A percentile compares a stretch with the other conserved stretches of the same genome.
Conservation (phyloP, 352 stramenopile species). For the Pythium vanterpoolii region DNA sequence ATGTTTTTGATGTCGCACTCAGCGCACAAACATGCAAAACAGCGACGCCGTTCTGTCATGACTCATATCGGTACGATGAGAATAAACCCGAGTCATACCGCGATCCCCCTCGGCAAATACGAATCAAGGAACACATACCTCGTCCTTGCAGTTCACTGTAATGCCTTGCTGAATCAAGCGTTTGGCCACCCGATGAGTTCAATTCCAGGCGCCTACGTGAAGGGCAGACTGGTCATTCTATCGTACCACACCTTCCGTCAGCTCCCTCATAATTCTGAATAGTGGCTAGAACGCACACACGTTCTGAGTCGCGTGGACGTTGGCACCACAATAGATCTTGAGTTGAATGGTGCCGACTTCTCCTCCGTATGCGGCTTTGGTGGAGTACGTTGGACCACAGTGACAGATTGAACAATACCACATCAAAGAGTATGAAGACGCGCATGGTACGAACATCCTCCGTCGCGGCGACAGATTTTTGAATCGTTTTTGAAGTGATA, state of each 20-base stretch:
- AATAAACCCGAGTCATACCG: no score
- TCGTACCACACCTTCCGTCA: not conserved
- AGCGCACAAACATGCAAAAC: not conserved
- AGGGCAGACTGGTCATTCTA: not conserved
- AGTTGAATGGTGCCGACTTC: not conserved
- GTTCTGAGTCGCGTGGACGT: not conserved
- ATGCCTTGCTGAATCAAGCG: not conserved
- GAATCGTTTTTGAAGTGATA: no score
- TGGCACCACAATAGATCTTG: not conserved
- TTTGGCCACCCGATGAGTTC: not conserved
- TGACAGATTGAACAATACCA: no score
- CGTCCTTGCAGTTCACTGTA: not conserved
- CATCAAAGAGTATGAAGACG: no score
- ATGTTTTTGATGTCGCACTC: not conserved
- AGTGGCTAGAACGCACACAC: not conserved
- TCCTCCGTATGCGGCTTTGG: not conserved
- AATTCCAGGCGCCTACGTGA: not conserved
- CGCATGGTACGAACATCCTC: no score
- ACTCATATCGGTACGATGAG: not conserved
- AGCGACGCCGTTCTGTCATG: not conserved
- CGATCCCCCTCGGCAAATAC: no score
- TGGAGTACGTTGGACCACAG: not conserved
- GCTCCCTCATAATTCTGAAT: not conserved
- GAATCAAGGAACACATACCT: not conserved
- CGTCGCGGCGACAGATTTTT: not conserved